phyloP scores from a whole-genome alignment of 2,329 filamentous ascomycete genomes.

The Hysterium pulicare region DNA sequence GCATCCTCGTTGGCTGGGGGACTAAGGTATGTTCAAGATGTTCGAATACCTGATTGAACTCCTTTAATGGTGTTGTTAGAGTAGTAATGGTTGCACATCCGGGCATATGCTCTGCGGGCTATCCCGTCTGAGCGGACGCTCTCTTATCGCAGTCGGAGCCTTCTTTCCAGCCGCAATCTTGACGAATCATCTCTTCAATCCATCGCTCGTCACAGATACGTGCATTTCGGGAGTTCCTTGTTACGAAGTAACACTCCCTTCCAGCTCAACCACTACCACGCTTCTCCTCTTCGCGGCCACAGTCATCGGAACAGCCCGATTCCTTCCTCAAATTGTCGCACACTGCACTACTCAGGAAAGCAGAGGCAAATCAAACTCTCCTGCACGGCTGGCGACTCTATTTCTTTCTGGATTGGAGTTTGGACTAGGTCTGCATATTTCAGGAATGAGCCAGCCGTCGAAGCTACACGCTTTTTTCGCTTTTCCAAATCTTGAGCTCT shows the following conservation, averaged over 20 bases:
- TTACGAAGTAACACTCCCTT: conserved; percentile 47
- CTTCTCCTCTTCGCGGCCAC: conserved; percentile 34
- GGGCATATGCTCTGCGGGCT: conserved; percentile 56
- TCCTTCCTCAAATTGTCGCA: conserved; percentile 21
- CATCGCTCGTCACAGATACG: conserved; percentile 37
- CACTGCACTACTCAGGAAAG: conserved; percentile 4
- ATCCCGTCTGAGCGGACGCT: conserved; percentile 48
- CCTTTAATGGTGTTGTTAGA: conserved; percentile 23
- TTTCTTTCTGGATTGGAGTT: conserved; percentile 50
- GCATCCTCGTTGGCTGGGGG: conserved; percentile 49
- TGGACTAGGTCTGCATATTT: conserved; percentile 50
- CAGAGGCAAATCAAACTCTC: conserved; percentile 1
- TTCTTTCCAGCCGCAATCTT: conserved; percentile 33
- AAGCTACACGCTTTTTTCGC: conserved; percentile 53
- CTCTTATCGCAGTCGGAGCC: conserved; percentile 42
- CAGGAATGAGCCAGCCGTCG: conserved; percentile 49
- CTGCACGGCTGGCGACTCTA: conserved; percentile 36
- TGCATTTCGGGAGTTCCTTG: conserved; percentile 42
- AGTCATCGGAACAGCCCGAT: conserved; percentile 21
- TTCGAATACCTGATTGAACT: not conserved
- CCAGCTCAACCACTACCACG: conserved; percentile 22
- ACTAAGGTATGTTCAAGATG: conserved; percentile 43
- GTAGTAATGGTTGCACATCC: conserved; percentile 51
- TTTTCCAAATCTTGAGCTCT: conserved; percentile 39
- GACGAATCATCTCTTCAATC: conserved; percentile 39